Percentiles rank a stretch among this genome's conserved stretches.
phyloP scores from a whole-genome alignment of 2,329 filamentous ascomycete species.

The Domatiomyces catenatus region DNA sequence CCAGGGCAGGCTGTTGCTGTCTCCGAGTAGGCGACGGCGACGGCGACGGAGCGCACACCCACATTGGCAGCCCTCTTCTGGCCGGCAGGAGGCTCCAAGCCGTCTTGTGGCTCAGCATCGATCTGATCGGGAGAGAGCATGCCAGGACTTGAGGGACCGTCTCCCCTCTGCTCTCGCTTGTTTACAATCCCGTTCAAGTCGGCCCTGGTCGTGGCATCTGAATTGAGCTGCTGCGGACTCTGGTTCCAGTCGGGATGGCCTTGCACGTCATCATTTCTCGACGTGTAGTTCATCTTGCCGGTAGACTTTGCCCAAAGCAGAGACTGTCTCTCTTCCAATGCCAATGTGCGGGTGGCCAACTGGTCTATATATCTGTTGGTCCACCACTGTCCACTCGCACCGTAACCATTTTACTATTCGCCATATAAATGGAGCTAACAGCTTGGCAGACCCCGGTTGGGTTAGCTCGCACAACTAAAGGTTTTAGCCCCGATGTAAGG shows the following conservation, averaged over 20 bases:
- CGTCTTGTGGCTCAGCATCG: not conserved
- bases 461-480: too few species aligned
- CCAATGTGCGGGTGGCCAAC: not conserved
- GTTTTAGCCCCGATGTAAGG: too few species aligned
- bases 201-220: constrained; percentile 46
- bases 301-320: not conserved
- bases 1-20: not conserved
- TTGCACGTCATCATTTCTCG: constrained; percentile 41
- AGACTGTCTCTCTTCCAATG: not conserved
- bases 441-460: too few species aligned
- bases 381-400: too few species aligned
- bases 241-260: constrained; percentile 45
- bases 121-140: constrained; percentile 5
- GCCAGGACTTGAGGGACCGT: constrained; percentile 18
- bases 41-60: constrained; percentile 6
- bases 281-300: constrained; percentile 48
- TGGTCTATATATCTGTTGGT: not conserved
- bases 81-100: constrained; percentile 1
- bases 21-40: too few species aligned
- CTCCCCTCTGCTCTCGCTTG: constrained; percentile 36
- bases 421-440: too few species aligned
- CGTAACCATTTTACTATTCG: too few species aligned
- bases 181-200: constrained; percentile 49
- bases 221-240: constrained; percentile 41
- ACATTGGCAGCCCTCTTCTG: not conserved